Evolutionary conservation across 768 basidiomycete species (phyloP).

Genomic region (Crepidotus variabilis): DNA sequence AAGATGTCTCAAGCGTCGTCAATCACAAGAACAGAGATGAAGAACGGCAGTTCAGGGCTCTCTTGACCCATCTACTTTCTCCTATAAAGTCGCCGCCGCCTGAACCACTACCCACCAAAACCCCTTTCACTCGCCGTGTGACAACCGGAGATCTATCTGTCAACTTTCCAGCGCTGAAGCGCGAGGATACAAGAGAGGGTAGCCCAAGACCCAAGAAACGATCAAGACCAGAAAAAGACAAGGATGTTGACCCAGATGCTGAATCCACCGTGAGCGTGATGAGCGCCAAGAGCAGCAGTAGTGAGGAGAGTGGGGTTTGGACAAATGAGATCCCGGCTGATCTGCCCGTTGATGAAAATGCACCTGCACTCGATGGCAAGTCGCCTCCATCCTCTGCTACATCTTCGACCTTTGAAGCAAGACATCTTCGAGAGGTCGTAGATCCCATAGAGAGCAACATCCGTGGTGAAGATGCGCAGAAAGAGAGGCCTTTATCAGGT

Average conservation of each 20-base stretch:
- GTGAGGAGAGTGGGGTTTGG: conserved; percentile 29
- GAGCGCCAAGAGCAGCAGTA: not conserved
- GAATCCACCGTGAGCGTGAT: not conserved
- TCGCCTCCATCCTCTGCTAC: not conserved
- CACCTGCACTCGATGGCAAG: conserved; percentile 2
- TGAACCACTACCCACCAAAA: conserved; percentile 8
- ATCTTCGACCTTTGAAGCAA: conserved; percentile 1
- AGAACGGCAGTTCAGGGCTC: conserved; percentile 55
- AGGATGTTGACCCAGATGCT: conserved; percentile 1
- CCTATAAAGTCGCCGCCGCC: conserved; percentile 19
- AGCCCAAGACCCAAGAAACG: conserved; percentile 36
- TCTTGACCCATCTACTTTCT: conserved; percentile 61
- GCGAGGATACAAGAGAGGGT: conserved; percentile 26
- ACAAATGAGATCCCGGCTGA: conserved; percentile 32
- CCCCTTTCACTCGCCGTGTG: conserved; percentile 7
- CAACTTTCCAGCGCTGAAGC: not conserved
- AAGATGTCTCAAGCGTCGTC: conserved; percentile 65
- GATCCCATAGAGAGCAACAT: conserved; percentile 21
- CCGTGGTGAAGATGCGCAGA: conserved; percentile 7
- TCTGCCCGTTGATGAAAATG: not conserved
- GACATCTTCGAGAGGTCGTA: conserved; percentile 22
- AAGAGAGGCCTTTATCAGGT: conserved; percentile 29
- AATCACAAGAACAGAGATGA: conserved; percentile 65
- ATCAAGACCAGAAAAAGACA: conserved; percentile 34
- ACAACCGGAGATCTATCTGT: conserved; percentile 7